Base-by-base conservation (phyloP, 2,329 filamentous ascomycete genomes). In the Leptographium procerum region DNA sequence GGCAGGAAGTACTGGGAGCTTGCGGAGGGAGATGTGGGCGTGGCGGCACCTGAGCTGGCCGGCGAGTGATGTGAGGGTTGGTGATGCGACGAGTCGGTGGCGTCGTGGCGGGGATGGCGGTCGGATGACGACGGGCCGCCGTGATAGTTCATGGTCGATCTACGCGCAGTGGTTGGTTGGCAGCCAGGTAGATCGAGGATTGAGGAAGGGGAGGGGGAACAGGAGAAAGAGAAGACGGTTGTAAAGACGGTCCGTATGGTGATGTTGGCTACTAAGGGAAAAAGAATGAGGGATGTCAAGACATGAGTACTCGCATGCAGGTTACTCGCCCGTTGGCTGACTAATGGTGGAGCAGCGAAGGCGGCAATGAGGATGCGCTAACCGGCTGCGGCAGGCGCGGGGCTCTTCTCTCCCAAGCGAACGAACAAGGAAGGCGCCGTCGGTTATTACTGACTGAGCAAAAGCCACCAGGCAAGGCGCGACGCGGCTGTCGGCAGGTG, bases 1-100 rank as follows among this genome's bases (percentile, higher is more conserved):
- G 69, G 60, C 29, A 71, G 62, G 53, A 66, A 68, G 10, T 69
- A 69, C 6, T 66, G 65, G 53, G 67, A 66, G 52, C 63, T 52
- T 31, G 64, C 61, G 34, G 66, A 63, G 11, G 70, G 65, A 64
- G 67, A 52, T 64, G 66, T 29, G 33, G 62, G 60, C 10, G 60
- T 61, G 13, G 58, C 55, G 33, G 61, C 59, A 22, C 61, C 60
- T 4, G 61, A 60, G 53, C 43, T 28, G 8, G 58, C 33, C 28
- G 61, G 56, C 14, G 61, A 62, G 48, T 57, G 56, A 9, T 57
- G 34, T 1, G 45, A 24, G 19, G 33, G 14, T 22, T 34, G 7
- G 6, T 33, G 31, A 33, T 6, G 14, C 51, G 6, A 24, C 48
- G 47, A 29, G 34, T 36, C 52, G 28, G 16, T 58, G 40, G 22